Evolutionary conservation across 73 alveolate genomes (phyloP), one percentile per base, ranked within the genome.

Genomic region (Breviolum minutum): DNA sequence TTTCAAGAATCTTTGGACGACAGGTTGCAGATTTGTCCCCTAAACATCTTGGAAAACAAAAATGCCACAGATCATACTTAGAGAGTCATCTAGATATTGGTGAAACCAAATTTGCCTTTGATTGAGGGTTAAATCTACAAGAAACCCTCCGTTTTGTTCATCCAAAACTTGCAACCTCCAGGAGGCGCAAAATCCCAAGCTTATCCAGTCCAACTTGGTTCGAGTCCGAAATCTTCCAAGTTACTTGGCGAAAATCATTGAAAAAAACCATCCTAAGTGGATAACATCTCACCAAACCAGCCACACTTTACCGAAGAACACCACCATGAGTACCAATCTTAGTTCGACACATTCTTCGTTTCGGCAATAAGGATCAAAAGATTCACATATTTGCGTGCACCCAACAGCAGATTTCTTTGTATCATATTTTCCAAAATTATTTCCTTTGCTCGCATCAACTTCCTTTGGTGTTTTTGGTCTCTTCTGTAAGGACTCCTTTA

Each of bases 121-220:
- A n/a, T n/a, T n/a, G n/a, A n/a, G n/a, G n/a, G n/a, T n/a, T n/a
- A n/a, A n/a, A n/a, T n/a, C n/a, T n/a, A n/a, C n/a, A n/a, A n/a
- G n/a, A n/a, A n/a, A n/a, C n/a, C n/a, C n/a, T n/a, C n/a, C n/a
- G n/a, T n/a, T n/a, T n/a, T n/a, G n/a, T n/a, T n/a, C n/a, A n/a
- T n/a, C n/a, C n/a, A n/a, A n/a, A n/a, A n/a, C n/a, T n/a, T n/a
- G n/a, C n/a, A n/a, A n/a, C n/a, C n/a, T n/a, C 62, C 96, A 89
- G 96, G 97, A 90, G 62, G 83, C 97, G 32, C 97, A 90, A n/a
- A 76, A 90, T 48, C 97, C 97, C 74, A 73, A 71, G 88, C 88
- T 77, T 22, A 71, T 90, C 22, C 97, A 90, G 97, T 70, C 87
- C 88, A 90, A 88, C 63, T 61, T 40, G 20, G 27, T 88, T 14